These are phyloP conservation scores for Curvularia sp. DNA, from an alignment of 2,329 filamentous ascomycete species.

Conservation along the genomic window DNA sequence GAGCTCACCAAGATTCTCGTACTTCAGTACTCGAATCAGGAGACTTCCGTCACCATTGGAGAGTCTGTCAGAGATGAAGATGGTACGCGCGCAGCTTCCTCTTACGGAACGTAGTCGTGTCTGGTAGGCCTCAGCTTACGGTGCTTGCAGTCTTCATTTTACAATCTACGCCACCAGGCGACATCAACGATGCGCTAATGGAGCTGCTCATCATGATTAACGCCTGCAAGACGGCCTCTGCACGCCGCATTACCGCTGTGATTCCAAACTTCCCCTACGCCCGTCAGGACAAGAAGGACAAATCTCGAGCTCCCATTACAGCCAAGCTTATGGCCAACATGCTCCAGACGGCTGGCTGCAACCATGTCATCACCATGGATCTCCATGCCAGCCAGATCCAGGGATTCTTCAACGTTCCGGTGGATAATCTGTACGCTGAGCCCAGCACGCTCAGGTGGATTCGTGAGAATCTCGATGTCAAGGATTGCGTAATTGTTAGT, in stretches of 20 bases:
- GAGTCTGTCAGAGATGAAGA: constrained; percentile 97
- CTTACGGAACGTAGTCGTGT: constrained; percentile 1
- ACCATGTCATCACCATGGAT: constrained; percentile 95
- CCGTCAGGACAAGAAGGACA: constrained; percentile 97
- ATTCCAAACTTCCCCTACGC: constrained; percentile 97
- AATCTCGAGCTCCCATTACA: constrained; percentile 93
- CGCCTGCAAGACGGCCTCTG: constrained; percentile 84
- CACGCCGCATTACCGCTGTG: constrained; percentile 91
- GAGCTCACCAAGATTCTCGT: constrained; percentile 80
- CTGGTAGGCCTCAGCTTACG: constrained; percentile 30
- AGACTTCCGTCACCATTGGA: constrained; percentile 90
- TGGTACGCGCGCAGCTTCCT: constrained; percentile 58
- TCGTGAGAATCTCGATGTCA: constrained; percentile 78
- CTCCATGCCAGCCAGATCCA: constrained; percentile 93
- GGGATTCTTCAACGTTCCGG: constrained; percentile 89
- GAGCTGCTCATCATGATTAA: constrained; percentile 98
- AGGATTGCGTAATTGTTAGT: constrained; percentile 91
- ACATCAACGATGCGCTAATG: constrained; percentile 98
- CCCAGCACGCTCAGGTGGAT: constrained; percentile 93
- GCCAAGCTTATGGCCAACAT: constrained; percentile 97
- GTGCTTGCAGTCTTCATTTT: constrained; percentile 79
- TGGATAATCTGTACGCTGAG: constrained; percentile 88
- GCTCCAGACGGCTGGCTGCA: constrained; percentile 92
- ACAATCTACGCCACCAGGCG: constrained; percentile 91
- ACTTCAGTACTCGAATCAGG: constrained; percentile 85